Evolutionary conservation across 306 rosid genomes (phyloP), one percentile per base, ranked within the genome.

Genomic region (Cucurbita maxima): DNA sequence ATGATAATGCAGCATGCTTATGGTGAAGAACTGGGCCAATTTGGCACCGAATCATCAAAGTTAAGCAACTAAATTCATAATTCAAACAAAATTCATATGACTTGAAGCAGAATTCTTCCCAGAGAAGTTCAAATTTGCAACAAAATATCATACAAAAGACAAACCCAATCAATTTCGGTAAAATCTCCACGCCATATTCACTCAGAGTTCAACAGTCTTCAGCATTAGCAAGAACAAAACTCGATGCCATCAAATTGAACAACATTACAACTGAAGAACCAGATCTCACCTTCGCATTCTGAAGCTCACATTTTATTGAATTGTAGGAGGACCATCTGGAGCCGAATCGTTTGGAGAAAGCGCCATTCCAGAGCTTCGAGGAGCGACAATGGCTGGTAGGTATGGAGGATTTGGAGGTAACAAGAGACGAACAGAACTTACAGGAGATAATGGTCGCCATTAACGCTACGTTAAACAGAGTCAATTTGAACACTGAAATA

Each of bases 401-500:
- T 68, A 80, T 40, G 30, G 77, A 45, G 77, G 82, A 61, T 82
- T 77, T 82, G 79, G 87, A 59, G 68, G 82, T 9, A 59, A 84
- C 64, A 16, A 75, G 80, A 11, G 86, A 63, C 41, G 86, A 77
- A 72, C 69, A 83, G 77, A 79, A 79, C 77, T 84, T 87, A 76
- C 88, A 87, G 77, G 90, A 84, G 62, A 86, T 68, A 13, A 83
- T 75, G 81, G 90, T 81, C 72, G 92, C 90, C 98, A 92, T 89
- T 77, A 85, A 75, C 73, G 44, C 45, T 3, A 15, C 20, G 51
- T 75, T 47, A 41, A 63, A 43, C 43, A 12, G 56, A 5, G 6
- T 15, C 58, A 18, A 10, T 61, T 44, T 71, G 36, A 82, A 67
- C 61, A 64, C 73, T 19, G 34, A 81, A 71, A 81, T 52, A 52